These are phyloP conservation scores for Setaria viridis DNA, from an alignment of 202 grass and related monocot species.

Conservation along the genomic window DNA sequence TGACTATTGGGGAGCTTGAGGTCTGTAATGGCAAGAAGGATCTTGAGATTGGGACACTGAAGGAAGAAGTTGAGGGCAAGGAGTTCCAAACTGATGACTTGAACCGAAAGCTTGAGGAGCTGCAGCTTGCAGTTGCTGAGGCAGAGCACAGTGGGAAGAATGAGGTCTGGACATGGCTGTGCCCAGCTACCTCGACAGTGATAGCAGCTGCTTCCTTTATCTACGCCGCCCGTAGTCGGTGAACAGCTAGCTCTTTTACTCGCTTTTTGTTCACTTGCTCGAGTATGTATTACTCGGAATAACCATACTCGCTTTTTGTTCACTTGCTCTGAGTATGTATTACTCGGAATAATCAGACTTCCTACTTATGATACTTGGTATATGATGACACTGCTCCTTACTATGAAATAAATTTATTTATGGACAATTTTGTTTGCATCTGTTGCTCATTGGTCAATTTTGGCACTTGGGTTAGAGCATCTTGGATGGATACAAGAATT, in stretches of 20 bases:
- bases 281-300: slow-evolving; percentile 43
- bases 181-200: slow-evolving; percentile 58
- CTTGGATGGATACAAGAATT: background rate
- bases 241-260: slow-evolving; percentile 40
- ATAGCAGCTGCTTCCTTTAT: slow-evolving; percentile 73
- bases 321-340: slow-evolving; percentile 28
- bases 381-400: slow-evolving; percentile 1
- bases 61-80: slow-evolving; percentile 35
- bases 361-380: slow-evolving; percentile 24
- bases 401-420: slow-evolving; percentile 37
- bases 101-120: slow-evolving; percentile 49
- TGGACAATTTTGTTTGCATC: background rate
- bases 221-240: slow-evolving; percentile 62
- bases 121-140: slow-evolving; percentile 56
- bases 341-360: slow-evolving; percentile 40
- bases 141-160: slow-evolving; percentile 51
- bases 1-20: slow-evolving; percentile 43
- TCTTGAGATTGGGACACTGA: slow-evolving; percentile 41
- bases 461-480: background rate
- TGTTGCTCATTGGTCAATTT: background rate
- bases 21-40: slow-evolving; percentile 24
- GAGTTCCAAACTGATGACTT: slow-evolving; percentile 31
- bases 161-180: slow-evolving; percentile 69
- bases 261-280: slow-evolving; percentile 13
- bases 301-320: slow-evolving; percentile 19